A percentile compares a stretch with the other conserved stretches of the same genome.
Conservation (phyloP, 164 flowering plant genomes). For the Warburgia ugandensis region DNA sequence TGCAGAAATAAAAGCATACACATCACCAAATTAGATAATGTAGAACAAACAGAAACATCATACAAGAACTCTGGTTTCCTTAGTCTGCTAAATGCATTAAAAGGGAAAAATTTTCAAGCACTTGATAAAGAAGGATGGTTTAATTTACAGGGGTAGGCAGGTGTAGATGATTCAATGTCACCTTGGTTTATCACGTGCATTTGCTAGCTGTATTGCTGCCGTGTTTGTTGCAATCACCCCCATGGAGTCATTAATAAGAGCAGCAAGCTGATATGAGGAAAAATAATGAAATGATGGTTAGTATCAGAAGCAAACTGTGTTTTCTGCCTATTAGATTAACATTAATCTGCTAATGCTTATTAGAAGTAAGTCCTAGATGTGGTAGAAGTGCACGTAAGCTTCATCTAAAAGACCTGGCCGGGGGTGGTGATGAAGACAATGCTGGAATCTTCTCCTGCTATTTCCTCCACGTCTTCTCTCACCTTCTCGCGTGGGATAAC, state of each 20-base stretch:
- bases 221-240: constrained; percentile 92
- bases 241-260: constrained; percentile 73
- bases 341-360: neutral
- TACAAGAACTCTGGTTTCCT: neutral
- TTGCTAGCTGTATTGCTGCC: constrained; percentile 81
- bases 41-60: neutral
- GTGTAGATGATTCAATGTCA: too few species aligned
- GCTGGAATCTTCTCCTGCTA: constrained; percentile 59
- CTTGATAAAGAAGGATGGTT: neutral
- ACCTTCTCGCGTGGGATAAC: constrained; percentile 87
- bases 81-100: neutral
- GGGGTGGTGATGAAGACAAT: constrained; percentile 88
- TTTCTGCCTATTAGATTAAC: neutral
- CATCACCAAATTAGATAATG: neutral
- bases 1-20: constrained; percentile 22
- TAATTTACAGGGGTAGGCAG: neutral
- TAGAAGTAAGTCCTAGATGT: too few species aligned
- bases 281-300: neutral
- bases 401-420: constrained; percentile 40
- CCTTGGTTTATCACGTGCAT: constrained; percentile 81
- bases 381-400: neutral
- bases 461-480: constrained; percentile 71
- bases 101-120: neutral
- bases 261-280: constrained; percentile 51
- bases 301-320: neutral